Conservation (phyloP, 352 stramenopile genomes). For the Thalassiosira mediterranea region DNA sequence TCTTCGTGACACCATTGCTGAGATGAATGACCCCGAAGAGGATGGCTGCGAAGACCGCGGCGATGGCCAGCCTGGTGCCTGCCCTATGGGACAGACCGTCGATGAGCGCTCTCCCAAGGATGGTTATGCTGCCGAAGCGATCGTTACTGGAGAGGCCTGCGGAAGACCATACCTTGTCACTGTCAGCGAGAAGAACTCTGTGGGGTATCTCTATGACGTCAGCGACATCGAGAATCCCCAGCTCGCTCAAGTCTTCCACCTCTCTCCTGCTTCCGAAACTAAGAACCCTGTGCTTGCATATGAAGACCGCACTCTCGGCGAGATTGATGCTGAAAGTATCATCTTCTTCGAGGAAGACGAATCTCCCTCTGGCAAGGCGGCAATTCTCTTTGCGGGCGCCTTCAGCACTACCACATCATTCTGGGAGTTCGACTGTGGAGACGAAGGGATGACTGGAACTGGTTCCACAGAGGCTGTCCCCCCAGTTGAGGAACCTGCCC, state of each 20-base stretch:
- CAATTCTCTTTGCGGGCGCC: conserved; percentile 58
- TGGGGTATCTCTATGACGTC: conserved; percentile 53
- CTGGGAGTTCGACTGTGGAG: conserved; percentile 57
- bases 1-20: conserved; percentile 36
- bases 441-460: not conserved
- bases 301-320: conserved; percentile 46
- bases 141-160: conserved; percentile 42
- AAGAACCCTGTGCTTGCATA: conserved; percentile 57
- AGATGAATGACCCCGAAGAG: conserved; percentile 60
- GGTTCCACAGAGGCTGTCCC: not conserved
- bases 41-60: conserved; percentile 57
- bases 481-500: not conserved
- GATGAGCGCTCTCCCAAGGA: conserved; percentile 51
- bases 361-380: conserved; percentile 50
- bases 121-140: conserved; percentile 40
- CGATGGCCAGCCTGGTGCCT: conserved; percentile 57
- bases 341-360: conserved; percentile 48
- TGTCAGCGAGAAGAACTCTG: conserved; percentile 46
- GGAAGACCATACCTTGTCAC: conserved; percentile 37
- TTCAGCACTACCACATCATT: conserved; percentile 44
- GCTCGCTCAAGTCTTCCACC: conserved; percentile 48
- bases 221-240: conserved; percentile 39
- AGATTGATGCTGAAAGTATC: conserved; percentile 61
- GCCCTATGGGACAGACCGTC: conserved; percentile 53
- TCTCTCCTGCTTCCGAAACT: conserved; percentile 53